Base-by-base conservation (phyloP, 2,329 filamentous ascomycete species). In the Ascochyta pisi region DNA sequence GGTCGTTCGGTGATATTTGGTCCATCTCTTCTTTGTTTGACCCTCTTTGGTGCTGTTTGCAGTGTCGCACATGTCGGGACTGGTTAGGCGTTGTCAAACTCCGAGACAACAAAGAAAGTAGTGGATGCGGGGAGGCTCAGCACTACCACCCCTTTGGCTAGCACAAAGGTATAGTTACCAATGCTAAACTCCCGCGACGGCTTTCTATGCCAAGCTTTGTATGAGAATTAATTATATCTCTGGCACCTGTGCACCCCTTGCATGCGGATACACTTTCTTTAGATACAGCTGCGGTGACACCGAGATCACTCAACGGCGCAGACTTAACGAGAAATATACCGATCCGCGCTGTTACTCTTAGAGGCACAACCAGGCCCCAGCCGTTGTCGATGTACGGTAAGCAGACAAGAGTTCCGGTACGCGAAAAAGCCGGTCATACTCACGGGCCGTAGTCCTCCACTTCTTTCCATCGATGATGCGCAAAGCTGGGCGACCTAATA, bases 1-100 rank as follows among this genome's bases (percentile, higher is more conserved):
- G 37, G 46, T 31, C 15, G 16, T 24, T 43, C 41, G 24, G 46
- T 46, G 41, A 33, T 56, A 56, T 47, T 27, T 39, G 53, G 35
- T 4, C 13, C 48, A 56, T 56, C 19, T 33, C 7, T 55, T 47
- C 48, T 56, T 51, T 56, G 53, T 56, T n/a, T 31, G 33, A 15
- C 19, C 19, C 19, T 19, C 19, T 19, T 19, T 31, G 19, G 27
- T 26, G 38, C 38, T 43, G 53, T 31, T 56, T 56, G 53, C 53
- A 56, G 37, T 23, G 15, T 19, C 29, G 42, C 37, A 34, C 42
- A 23, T 35, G 43, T 22, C 48, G 59, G 43, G 27, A 19, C 10
- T 50, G 23, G 47, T 38, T 46, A 31, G 46, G 29, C 60, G 59
- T 62, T 49, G 49, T 41, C 27, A 37, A 22, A 34, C 31, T 42